Percentiles rank a stretch among this genome's conserved stretches.
These are phyloP conservation scores for Candida krabiensis DNA, from an alignment of 805 yeast genomes.

Conservation along the genomic window DNA sequence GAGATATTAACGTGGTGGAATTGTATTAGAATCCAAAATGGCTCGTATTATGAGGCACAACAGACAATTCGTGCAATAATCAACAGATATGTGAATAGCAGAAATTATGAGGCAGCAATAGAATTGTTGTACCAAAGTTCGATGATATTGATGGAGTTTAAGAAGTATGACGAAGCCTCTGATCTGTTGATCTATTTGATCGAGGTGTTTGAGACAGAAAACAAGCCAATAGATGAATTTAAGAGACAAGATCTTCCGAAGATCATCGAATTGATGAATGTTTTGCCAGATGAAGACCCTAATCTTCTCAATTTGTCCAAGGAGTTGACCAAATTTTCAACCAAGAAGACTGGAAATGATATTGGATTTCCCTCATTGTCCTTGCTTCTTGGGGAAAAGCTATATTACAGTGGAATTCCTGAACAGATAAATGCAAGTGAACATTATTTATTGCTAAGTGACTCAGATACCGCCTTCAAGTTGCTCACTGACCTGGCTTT, in stretches of 20 bases:
- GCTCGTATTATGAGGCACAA: conserved; percentile 92
- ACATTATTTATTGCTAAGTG: conserved; percentile 26
- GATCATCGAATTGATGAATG: conserved; percentile 40
- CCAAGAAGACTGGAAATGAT: conserved; percentile 44
- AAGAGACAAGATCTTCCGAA: conserved; percentile 32
- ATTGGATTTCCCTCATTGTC: conserved; percentile 79
- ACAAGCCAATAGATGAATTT: conserved; percentile 34
- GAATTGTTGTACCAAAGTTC: conserved; percentile 75
- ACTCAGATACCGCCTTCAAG: conserved; percentile 20
- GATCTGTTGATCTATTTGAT: conserved; percentile 73
- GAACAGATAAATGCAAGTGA: conserved; percentile 30
- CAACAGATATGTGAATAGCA: conserved; percentile 73
- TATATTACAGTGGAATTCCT: conserved; percentile 38
- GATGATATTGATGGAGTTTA: conserved; percentile 60
- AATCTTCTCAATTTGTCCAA: conserved; percentile 66
- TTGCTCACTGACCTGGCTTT: conserved; percentile 36
- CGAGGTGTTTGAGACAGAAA: conserved; percentile 59
- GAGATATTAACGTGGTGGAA: not conserved
- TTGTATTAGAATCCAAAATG: conserved; percentile 56
- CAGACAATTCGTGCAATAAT: conserved; percentile 90
- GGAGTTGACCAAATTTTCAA: conserved; percentile 68
- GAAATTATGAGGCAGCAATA: conserved; percentile 67
- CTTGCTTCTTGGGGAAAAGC: conserved; percentile 67
- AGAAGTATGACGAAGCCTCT: conserved; percentile 77
- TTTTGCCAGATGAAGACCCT: conserved; percentile 52